Conservation (phyloP, 1,284 basidiomycete species). For the Ganoderma lucidum region DNA sequence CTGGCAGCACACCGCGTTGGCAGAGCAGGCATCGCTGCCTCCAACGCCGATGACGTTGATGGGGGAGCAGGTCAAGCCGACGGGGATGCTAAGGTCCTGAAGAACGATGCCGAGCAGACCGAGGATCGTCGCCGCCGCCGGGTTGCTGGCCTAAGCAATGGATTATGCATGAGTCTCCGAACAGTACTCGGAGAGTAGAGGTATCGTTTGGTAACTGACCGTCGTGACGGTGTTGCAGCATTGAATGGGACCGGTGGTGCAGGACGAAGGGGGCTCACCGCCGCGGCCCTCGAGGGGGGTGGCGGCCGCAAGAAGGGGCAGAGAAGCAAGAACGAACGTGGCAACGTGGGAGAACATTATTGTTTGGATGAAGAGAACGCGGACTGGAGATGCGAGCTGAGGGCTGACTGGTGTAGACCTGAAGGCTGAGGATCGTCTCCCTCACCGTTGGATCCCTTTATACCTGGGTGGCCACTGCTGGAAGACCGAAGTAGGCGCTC, state of each 20-base stretch:
- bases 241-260: constrained; percentile 33
- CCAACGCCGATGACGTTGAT: constrained; percentile 32
- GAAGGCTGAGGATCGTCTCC: constrained; percentile 7
- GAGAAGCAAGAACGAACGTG: constrained; percentile 28
- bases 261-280: constrained; percentile 19
- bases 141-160: constrained; percentile 9
- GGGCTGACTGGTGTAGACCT: constrained; percentile 18
- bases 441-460: background rate
- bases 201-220: constrained; percentile 30
- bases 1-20: constrained; percentile 34
- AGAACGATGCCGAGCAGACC: constrained; percentile 34
- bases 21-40: constrained; percentile 21
- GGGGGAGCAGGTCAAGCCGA: constrained; percentile 37
- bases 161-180: background rate
- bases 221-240: constrained; percentile 36
- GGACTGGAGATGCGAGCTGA: constrained; percentile 1
- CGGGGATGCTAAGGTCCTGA: constrained; percentile 24
- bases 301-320: constrained; percentile 41
- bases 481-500: background rate
- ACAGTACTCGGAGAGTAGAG: background rate
- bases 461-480: constrained; percentile 1
- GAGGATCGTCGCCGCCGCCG: constrained; percentile 11
- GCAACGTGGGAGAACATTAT: constrained; percentile 30
- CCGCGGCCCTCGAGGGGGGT: constrained; percentile 31
- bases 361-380: background rate